Conservation (phyloP, 2,329 filamentous ascomycete species). For the Fusarium armeniacum region DNA sequence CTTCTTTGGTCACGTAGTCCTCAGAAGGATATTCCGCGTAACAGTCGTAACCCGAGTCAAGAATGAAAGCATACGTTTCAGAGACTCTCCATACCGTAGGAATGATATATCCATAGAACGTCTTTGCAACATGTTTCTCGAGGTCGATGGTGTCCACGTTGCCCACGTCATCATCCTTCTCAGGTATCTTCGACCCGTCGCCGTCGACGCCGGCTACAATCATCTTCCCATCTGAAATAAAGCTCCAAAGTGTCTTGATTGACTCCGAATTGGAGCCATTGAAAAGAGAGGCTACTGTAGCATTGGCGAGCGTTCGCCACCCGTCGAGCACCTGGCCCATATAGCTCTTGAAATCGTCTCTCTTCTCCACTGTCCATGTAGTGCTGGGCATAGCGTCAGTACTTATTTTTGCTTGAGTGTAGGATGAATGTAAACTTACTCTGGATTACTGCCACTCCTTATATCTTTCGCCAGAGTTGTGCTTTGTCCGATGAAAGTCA, state of each 20-base stretch:
- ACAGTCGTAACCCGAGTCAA: background rate
- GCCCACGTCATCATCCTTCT: too few species aligned
- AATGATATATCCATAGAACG: background rate
- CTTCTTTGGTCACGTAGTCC: background rate
- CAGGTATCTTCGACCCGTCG: too few species aligned
- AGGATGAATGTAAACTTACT: background rate
- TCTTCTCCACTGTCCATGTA: background rate
- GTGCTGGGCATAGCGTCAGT: background rate
- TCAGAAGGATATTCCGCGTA: background rate
- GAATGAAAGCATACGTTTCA: background rate
- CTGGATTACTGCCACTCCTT: accelerated
- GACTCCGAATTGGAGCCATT: background rate
- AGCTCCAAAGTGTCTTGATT: background rate
- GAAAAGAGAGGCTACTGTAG: too few species aligned
- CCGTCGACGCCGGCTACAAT: background rate
- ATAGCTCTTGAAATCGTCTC: background rate
- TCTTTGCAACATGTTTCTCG: too few species aligned
- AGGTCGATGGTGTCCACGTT: too few species aligned
- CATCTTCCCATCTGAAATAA: background rate
- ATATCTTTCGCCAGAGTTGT: background rate
- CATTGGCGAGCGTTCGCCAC: background rate
- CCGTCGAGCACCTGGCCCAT: background rate
- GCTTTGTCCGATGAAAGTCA: conserved; percentile 4
- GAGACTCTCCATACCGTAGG: background rate
- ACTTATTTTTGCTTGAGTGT: background rate